Evolutionary conservation across 1,139 yeast species (phyloP), one percentile per base, ranked within the genome.

Genomic region (Protomyces pachydermus): DNA sequence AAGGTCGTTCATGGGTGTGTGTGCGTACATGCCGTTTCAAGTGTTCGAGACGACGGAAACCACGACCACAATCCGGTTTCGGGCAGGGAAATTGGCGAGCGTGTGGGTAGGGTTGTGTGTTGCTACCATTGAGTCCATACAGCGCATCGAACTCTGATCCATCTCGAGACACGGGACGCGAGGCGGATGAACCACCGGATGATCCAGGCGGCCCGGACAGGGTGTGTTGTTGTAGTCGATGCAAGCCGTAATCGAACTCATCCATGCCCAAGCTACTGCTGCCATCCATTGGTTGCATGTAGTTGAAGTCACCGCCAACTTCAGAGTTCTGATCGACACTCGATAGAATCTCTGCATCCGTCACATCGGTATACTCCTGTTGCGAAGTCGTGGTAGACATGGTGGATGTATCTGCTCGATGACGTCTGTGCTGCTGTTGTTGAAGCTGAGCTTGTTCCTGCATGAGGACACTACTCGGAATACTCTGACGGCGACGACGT

Each of bases 401-500:
- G 25, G 20, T 20, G 12, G 25, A 10, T 10, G 48, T 10, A 5
- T 20, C 25, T 6, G 25, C 10, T 10, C 10, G 23, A n/a, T 42
- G 12, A 10, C 48, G 48, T 42, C 14, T 12, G 14, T 56, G 54
- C 6, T 25, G 48, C 3, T 38, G 45, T 23, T 51, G 50, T 6
- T 34, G 28, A 16, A 37, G n/a, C 9, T 35, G 54, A 4, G 56
- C 52, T 14, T 52, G 51, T 28, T 58, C 56, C 5, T n/a, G 23
- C 32, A 39, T 18, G n/a, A 52, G 16, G 25, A 58, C 32, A 35
- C 56, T 58, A 32, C 50, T 28, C 1, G 62, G 56, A n/a, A 58
- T 52, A 34, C 62, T 58, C 23, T 51, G 56, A 3, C 68, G 62
- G 23, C 68, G 65, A n/a, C 68, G 61, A 3, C 69, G 67, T 45